phyloP scores from a whole-genome alignment of 2,329 filamentous ascomycete genomes.

The Exophiala viscosa region DNA sequence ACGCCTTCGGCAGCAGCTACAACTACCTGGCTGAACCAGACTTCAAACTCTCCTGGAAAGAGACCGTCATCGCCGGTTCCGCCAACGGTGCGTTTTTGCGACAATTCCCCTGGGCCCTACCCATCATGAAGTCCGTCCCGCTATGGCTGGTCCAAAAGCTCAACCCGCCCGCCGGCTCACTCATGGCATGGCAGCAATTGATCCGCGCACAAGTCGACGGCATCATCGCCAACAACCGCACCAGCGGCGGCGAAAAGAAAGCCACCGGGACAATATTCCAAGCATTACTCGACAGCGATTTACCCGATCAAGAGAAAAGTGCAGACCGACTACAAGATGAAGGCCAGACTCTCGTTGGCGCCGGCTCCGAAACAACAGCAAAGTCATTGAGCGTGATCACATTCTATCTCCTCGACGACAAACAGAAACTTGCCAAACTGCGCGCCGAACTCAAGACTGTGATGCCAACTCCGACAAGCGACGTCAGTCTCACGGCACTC shows the following conservation, averaged over 20 bases:
- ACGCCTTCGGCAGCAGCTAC: conserved; percentile 20
- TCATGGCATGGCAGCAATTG: conserved; percentile 9
- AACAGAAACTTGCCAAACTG: conserved; percentile 5
- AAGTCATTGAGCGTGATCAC: conserved; percentile 15
- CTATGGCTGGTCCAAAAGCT: conserved; percentile 11
- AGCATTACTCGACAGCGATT: conserved; percentile 20
- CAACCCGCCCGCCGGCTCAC: conserved; percentile 7
- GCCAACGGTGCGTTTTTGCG: conserved; percentile 9
- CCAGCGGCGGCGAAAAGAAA: conserved; percentile 2
- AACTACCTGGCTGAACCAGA: conserved; percentile 13
- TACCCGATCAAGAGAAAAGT: conserved; percentile 32
- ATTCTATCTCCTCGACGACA: conserved; percentile 16
- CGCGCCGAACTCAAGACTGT: conserved; percentile 17
- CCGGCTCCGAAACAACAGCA: conserved; percentile 33
- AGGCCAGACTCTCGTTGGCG: conserved; percentile 32
- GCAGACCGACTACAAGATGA: conserved; percentile 33
- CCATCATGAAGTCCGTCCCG: conserved; percentile 11
- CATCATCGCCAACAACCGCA: conserved; percentile 8
- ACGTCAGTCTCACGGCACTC: conserved; percentile 18
- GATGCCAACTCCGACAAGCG: conserved; percentile 12
- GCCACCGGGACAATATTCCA: conserved; percentile 3
- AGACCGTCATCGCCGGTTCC: conserved; percentile 9
- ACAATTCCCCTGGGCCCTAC: conserved; percentile 16
- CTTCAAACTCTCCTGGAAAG: conserved; percentile 7
- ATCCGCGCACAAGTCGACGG: conserved; percentile 3